Conservation (phyloP, 2,329 filamentous ascomycete species). For the Cladorrhinum sp. region DNA sequence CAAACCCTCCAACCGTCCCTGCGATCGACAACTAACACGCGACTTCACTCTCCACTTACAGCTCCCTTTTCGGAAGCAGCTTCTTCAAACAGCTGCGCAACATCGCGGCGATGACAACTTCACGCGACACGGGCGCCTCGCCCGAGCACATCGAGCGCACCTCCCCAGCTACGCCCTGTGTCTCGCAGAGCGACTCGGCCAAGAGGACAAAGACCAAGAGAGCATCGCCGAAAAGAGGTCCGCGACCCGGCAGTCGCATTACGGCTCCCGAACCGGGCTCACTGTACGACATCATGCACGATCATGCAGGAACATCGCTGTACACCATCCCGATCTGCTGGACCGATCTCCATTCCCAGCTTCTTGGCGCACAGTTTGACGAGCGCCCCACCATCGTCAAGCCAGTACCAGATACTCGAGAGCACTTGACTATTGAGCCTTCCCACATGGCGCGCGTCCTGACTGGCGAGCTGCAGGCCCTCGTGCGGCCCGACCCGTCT, state of each 20-base stretch:
- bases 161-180: background rate
- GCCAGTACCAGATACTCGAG: conserved; percentile 36
- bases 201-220: background rate
- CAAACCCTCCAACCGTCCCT: background rate
- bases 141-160: conserved; percentile 8
- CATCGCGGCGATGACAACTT: conserved; percentile 28
- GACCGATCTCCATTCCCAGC: conserved; percentile 49
- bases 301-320: conserved; percentile 46
- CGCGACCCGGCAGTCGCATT: conserved; percentile 31
- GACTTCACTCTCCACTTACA: conserved; percentile 9
- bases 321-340: conserved; percentile 54
- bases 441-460: conserved; percentile 43
- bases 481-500: conserved; percentile 35
- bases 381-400: conserved; percentile 41
- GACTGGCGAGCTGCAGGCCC: conserved; percentile 42
- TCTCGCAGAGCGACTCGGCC: background rate
- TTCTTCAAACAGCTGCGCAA: conserved; percentile 29
- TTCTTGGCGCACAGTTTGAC: conserved; percentile 48
- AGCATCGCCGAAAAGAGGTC: conserved; percentile 20
- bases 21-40: conserved; percentile 16
- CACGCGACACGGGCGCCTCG: conserved; percentile 15
- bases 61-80: conserved; percentile 28
- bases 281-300: conserved; percentile 50
- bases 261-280: conserved; percentile 46
- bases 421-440: conserved; percentile 29